Evolutionary conservation across 2,329 filamentous ascomycete genomes (phyloP).

Genomic region (Xylaria sp.): DNA sequence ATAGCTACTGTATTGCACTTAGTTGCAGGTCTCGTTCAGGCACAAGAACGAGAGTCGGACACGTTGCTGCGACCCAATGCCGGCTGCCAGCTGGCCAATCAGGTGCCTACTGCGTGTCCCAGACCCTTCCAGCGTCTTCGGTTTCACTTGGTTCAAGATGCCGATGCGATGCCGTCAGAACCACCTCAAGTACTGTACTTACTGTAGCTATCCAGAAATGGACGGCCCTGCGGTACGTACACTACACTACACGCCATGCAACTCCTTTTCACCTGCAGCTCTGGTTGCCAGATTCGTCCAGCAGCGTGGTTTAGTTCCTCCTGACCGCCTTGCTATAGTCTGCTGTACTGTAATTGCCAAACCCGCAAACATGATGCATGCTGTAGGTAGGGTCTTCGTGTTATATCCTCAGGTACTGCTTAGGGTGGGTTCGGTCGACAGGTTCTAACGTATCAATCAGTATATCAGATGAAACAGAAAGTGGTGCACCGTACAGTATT

Average conservation of each 20-base stretch:
- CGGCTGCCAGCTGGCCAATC: conserved; percentile 19
- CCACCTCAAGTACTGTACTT: conserved; percentile 19
- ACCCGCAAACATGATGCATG: conserved; percentile 18
- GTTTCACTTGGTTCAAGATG: conserved; percentile 45
- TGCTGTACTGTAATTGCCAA: conserved; percentile 33
- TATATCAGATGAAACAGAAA: not conserved
- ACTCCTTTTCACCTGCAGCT: conserved; percentile 48
- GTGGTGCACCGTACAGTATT: not conserved
- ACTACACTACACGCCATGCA: conserved; percentile 37
- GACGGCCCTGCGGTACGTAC: too few species aligned
- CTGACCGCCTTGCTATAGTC: conserved; percentile 24
- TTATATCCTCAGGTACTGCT: not conserved
- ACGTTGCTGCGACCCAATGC: conserved; percentile 37
- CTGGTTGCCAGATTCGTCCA: conserved; percentile 15
- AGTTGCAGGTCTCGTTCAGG: conserved; percentile 17
- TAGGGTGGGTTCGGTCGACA: too few species aligned
- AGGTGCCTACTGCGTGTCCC: conserved; percentile 36
- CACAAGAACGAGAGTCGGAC: conserved; percentile 35
- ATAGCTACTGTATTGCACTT: too few species aligned
- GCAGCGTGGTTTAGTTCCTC: conserved; percentile 1
- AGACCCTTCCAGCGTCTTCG: conserved; percentile 45
- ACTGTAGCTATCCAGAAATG: too few species aligned
- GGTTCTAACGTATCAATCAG: not conserved
- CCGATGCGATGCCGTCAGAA: conserved; percentile 30
- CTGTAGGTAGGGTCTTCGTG: conserved; percentile 16